Evolutionary conservation across 495 filamentous ascomycete species (phyloP).

Genomic region (Penicillium macrosclerotiorum): DNA sequence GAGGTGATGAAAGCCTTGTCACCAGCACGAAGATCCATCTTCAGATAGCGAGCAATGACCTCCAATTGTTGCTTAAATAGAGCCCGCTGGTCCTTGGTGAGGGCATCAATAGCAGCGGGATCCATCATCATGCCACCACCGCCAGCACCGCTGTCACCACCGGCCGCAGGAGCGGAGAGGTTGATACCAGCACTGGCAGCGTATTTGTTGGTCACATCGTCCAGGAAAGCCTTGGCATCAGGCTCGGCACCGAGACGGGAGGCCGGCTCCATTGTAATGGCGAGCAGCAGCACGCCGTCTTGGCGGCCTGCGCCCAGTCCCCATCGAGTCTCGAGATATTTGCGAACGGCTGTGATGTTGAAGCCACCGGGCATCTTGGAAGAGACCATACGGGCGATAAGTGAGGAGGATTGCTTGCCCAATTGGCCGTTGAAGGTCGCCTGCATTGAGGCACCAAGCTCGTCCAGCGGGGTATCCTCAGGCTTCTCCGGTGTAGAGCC

Average conservation of each 20-base stretch:
- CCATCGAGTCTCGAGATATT: conserved; percentile 94
- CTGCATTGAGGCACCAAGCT: conserved; percentile 94
- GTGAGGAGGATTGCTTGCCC: conserved; percentile 92
- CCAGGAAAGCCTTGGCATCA: conserved; percentile 89
- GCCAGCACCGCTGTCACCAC: conserved; percentile 68
- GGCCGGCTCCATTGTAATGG: conserved; percentile 88
- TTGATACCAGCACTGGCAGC: conserved; percentile 80
- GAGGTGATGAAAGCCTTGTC: conserved; percentile 88
- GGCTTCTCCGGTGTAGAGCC: conserved; percentile 97
- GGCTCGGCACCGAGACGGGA: conserved; percentile 82
- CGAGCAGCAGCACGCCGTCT: conserved; percentile 84
- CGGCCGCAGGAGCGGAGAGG: conserved; percentile 72
- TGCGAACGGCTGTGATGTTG: conserved; percentile 92
- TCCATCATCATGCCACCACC: conserved; percentile 96
- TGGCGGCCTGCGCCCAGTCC: conserved; percentile 84
- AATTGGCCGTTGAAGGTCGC: conserved; percentile 97
- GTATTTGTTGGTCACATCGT: conserved; percentile 86
- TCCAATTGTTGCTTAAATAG: conserved; percentile 98
- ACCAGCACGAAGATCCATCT: conserved; percentile 91
- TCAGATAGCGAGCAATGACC: conserved; percentile 90
- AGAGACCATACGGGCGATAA: conserved; percentile 90
- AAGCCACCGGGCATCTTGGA: conserved; percentile 99
- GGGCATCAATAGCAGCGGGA: conserved; percentile 90
- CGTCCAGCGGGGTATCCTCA: conserved; percentile 94
- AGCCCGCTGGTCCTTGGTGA: conserved; percentile 92